phyloP scores from a whole-genome alignment of 805 yeast species.

The Diddensiella caesifluorescens region DNA sequence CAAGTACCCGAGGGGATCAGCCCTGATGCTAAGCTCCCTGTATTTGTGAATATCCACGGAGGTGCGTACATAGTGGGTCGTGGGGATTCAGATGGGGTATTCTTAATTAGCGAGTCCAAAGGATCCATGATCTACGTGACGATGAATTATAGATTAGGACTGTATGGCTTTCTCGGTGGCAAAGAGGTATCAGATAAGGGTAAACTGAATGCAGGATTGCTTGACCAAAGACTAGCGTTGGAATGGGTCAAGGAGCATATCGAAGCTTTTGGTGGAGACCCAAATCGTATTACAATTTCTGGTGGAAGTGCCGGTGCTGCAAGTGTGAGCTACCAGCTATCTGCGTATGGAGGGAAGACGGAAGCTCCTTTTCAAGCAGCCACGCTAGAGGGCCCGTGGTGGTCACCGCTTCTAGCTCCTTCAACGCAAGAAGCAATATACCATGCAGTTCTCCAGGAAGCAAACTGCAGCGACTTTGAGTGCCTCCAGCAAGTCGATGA shows the following conservation, averaged over 20 bases:
- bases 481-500: constrained; percentile 13
- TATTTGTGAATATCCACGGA: constrained; percentile 34
- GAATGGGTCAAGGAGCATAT: constrained; percentile 36
- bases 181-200: constrained; percentile 20
- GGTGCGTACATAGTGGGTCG: constrained; percentile 33
- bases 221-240: constrained; percentile 35
- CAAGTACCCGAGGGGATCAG: constrained; percentile 3
- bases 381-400: constrained; percentile 15
- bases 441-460: constrained; percentile 4
- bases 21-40: constrained; percentile 18
- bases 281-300: constrained; percentile 32
- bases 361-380: constrained; percentile 14
- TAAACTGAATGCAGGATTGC: constrained; percentile 32
- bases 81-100: constrained; percentile 20
- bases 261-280: constrained; percentile 35
- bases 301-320: constrained; percentile 37
- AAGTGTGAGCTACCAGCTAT: constrained; percentile 13
- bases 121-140: constrained; percentile 25
- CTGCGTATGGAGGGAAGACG: constrained; percentile 15
- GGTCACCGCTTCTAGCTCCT: constrained; percentile 12
- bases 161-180: constrained; percentile 34
- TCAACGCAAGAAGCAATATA: constrained; percentile 11
- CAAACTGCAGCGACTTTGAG: constrained; percentile 12
- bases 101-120: constrained; percentile 15
- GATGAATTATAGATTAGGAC: constrained; percentile 33